These are phyloP conservation scores for Wilcoxina mikolae DNA, from an alignment of 495 filamentous ascomycete species.

Conservation along the genomic window DNA sequence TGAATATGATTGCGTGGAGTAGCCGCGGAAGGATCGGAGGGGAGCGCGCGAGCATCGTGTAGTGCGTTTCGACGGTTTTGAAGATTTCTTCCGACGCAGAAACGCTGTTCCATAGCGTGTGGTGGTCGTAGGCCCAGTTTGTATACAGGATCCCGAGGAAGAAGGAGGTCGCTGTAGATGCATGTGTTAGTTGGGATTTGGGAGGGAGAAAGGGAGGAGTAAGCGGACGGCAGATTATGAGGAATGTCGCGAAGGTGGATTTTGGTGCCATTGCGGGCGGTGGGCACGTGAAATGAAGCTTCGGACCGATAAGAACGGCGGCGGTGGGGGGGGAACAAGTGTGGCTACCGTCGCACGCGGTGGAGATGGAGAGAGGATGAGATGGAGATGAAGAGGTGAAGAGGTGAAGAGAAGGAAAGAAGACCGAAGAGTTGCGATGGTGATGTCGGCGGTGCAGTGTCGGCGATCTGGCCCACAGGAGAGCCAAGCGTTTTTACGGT, in stretches of 20 bases:
- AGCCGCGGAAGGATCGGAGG: slow-evolving; percentile 84
- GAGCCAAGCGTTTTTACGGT: too few species aligned
- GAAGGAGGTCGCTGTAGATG: slow-evolving; percentile 63
- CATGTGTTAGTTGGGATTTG: neutral
- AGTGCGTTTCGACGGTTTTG: slow-evolving; percentile 55
- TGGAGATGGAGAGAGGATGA: neutral
- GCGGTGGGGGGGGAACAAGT: too few species aligned
- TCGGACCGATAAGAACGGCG: too few species aligned
- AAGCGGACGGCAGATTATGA: slow-evolving; percentile 80
- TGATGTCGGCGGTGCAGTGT: neutral
- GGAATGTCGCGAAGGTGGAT: slow-evolving; percentile 68
- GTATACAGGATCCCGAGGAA: slow-evolving; percentile 98
- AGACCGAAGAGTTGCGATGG: neutral
- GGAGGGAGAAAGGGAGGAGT: neutral
- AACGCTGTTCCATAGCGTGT: slow-evolving; percentile 58
- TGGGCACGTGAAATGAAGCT: too few species aligned
- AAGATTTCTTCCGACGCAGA: slow-evolving; percentile 18
- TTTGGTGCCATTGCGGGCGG: slow-evolving; percentile 14
- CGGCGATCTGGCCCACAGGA: neutral
- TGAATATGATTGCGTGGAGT: slow-evolving; percentile 78
- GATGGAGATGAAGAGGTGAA: neutral
- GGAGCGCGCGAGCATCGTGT: slow-evolving; percentile 68
- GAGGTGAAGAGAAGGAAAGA: neutral
- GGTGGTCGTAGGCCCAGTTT: slow-evolving; percentile 93
- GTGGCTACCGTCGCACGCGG: too few species aligned